A percentile compares a stretch with the other conserved stretches of the same genome.
phyloP scores from a whole-genome alignment of 2,329 filamentous ascomycete species.

The Xylaria polymorpha region DNA sequence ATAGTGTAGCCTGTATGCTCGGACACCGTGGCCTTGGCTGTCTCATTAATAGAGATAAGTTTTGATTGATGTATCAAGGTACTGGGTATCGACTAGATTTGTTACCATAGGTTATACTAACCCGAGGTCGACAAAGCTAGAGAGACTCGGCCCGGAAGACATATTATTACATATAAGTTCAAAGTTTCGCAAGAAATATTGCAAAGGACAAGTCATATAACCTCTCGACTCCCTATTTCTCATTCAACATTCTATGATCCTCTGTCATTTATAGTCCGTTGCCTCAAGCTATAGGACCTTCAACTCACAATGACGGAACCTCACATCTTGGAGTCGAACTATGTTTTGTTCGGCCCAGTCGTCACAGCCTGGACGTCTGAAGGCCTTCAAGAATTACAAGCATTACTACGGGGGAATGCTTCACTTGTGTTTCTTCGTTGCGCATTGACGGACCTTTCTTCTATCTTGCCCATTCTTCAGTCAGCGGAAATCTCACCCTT shows the following conservation, averaged over 20 bases:
- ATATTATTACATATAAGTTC: constrained; percentile 4
- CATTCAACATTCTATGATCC: constrained; percentile 8
- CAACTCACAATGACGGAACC: constrained; percentile 8
- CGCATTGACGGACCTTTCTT: constrained; percentile 2
- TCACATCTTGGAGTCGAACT: neutral
- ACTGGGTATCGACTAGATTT: neutral
- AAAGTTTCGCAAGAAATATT: neutral
- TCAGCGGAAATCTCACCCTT: neutral
- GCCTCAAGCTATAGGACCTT: neutral
- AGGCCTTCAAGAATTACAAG: constrained; percentile 13
- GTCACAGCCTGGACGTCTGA: constrained; percentile 15
- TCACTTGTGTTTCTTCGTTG: neutral
- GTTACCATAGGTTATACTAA: neutral
- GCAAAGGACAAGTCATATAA: neutral
- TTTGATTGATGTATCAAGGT: neutral
- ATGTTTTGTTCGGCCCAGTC: constrained; percentile 17
- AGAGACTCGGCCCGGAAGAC: neutral
- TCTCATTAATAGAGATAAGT: neutral
- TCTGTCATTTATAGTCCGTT: neutral
- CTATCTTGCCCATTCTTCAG: constrained; percentile 1
- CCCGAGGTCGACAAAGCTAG: neutral
- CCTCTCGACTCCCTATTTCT: neutral
- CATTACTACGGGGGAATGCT: neutral
- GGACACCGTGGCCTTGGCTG: constrained; percentile 21
- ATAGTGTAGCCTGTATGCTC: neutral